phyloP scores from a whole-genome alignment of 2,329 filamentous ascomycete species.

The Xylaria sp. region DNA sequence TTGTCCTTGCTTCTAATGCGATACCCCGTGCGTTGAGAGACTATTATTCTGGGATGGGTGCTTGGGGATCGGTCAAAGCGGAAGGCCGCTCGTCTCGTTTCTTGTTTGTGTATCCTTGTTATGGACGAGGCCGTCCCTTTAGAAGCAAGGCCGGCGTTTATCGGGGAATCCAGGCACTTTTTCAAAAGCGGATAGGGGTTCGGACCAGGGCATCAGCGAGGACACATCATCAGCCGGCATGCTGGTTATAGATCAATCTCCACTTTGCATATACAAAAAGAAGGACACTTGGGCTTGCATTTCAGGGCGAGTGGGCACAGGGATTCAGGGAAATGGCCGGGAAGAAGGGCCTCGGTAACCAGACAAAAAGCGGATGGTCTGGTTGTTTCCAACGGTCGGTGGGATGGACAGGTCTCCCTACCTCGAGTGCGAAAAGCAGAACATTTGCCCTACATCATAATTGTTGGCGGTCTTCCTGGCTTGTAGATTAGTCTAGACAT shows the following conservation, averaged over 20 bases:
- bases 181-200: conserved; percentile 35
- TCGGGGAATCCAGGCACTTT: conserved; percentile 25
- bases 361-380: conserved; percentile 16
- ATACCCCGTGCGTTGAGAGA: conserved; percentile 50
- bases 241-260: conserved; percentile 61
- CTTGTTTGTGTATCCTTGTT: conserved; percentile 20
- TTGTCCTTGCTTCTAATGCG: conserved; percentile 49
- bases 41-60: conserved; percentile 40
- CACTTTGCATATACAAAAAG: conserved; percentile 57
- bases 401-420: conserved; percentile 12
- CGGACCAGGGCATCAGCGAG: conserved; percentile 39
- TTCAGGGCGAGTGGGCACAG: conserved; percentile 30
- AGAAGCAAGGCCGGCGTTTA: conserved; percentile 44
- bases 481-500: conserved; percentile 32
- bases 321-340: conserved; percentile 20
- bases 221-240: conserved; percentile 44
- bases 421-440: conserved; percentile 9
- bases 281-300: conserved; percentile 37
- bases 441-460: conserved; percentile 7
- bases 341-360: conserved; percentile 26
- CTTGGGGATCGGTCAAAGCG: conserved; percentile 45
- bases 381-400: conserved; percentile 16
- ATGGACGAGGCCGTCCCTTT: conserved; percentile 19
- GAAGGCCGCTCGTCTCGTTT: conserved; percentile 34
- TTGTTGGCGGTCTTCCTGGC: conserved; percentile 1